Evolutionary conservation across 176 grass and related monocot species (phyloP), one percentile per base, ranked within the genome.

Genomic region (Hsuehochloa calcarea): DNA sequence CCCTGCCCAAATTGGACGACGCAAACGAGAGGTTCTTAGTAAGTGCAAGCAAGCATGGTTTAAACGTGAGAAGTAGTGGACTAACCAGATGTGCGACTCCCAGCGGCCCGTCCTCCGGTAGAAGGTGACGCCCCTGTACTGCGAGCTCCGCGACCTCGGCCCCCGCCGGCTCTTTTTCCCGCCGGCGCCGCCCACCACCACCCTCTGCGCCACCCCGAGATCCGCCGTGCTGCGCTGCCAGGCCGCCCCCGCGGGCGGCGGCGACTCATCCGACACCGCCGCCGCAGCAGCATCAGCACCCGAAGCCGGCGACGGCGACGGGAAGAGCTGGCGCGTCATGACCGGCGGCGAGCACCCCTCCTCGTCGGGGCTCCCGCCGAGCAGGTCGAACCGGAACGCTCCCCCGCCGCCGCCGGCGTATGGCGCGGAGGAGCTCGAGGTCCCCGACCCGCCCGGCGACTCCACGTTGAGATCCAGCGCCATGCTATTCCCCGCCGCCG

Each of bases 51-150:
- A 79, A 56, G 35, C 52, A 74, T 3, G 10, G 52, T 39, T 72
- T 47, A 58, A 64, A 19, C 15, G 17, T 20, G 63, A 19, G 65
- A 54, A 54, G 13, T 19, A 58, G 15, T 2, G 6, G 55, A 55
- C 80, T 88, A 39, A 97, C 95, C 95, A 97, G 52, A 97, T 97
- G 65, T 97, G 95, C 10, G 95, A 97, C 85, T 97, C 95, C 94
- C 94, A 97, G 65, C 94, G 87, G 22, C 94, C 92, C 10, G 94
- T 97, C 82, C 94, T 87, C 67, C 92, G 50, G 80, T 97, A 97
- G 92, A 94, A 97, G 61, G 95, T 97, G 69, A 97, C 92, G 45
- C 95, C 95, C 61, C 95, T 87, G 81, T 97, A 97, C 69, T 97
- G 95, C 45, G 95, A 97, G 82, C 90, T 97, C 14, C 95, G 85